phyloP scores from a whole-genome alignment of 2,329 filamentous ascomycete genomes.

The Torrubiella hemipterigena region DNA sequence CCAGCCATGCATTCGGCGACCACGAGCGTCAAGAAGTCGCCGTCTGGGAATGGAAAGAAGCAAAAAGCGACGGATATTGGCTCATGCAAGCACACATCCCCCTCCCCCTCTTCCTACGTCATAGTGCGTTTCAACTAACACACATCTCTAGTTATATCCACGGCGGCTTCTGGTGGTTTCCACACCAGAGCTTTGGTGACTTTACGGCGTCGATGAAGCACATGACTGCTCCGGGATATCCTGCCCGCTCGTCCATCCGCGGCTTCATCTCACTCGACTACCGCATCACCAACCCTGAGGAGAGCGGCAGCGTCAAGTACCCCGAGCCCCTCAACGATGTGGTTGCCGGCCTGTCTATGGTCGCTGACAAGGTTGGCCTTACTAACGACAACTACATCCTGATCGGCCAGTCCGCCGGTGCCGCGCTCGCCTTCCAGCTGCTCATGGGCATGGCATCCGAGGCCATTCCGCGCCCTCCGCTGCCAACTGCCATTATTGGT shows the following conservation, averaged over 20 bases:
- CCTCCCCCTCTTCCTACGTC: too few species aligned
- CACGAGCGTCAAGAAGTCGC: neutral
- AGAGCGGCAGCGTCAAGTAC: constrained; percentile 33
- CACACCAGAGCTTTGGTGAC: too few species aligned
- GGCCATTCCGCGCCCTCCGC: constrained; percentile 15
- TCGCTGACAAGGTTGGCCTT: constrained; percentile 33
- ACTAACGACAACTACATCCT: constrained; percentile 40
- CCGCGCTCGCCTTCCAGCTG: constrained; percentile 50
- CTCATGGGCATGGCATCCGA: constrained; percentile 29
- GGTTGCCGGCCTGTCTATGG: constrained; percentile 33
- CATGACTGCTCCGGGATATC: too few species aligned
- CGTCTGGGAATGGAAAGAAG: neutral
- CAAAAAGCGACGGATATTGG: neutral
- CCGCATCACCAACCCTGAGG: constrained; percentile 35
- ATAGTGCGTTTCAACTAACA: constrained; percentile 2
- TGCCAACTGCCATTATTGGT: constrained; percentile 44
- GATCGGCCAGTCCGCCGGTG: constrained; percentile 51
- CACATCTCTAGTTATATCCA: constrained; percentile 39
- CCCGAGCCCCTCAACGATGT: constrained; percentile 50
- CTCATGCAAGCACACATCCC: neutral
- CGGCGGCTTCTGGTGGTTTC: constrained; percentile 53
- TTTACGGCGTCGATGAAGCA: too few species aligned
- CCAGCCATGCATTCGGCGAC: neutral
- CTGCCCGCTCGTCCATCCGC: too few species aligned
- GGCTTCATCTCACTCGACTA: constrained; percentile 55